phyloP scores from a whole-genome alignment of 2,329 filamentous ascomycete species.

The Pyrenophora teres region DNA sequence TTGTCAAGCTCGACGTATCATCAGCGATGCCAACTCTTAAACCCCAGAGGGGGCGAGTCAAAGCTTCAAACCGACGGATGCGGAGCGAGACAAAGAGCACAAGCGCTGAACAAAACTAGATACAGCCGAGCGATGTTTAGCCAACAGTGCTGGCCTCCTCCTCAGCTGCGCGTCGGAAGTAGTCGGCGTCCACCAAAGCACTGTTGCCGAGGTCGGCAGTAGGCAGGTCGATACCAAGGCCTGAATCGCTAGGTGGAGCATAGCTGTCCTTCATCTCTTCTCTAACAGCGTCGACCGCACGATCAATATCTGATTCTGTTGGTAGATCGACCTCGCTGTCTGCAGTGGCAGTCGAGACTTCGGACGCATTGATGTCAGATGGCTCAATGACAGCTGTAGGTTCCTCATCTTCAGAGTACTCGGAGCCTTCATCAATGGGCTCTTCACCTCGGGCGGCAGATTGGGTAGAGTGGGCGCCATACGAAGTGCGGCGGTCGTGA shows the following conservation, averaged over 20 bases:
- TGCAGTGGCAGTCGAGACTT: conserved; percentile 28
- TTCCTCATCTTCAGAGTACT: conserved; percentile 39
- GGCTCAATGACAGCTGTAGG: conserved; percentile 31
- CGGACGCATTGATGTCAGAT: conserved; percentile 33
- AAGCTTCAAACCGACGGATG: conserved; percentile 13
- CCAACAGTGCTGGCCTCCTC: conserved; percentile 47
- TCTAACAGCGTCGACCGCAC: conserved; percentile 37
- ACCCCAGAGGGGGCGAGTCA: conserved; percentile 12
- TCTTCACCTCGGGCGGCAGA: conserved; percentile 39
- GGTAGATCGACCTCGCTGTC: conserved; percentile 30
- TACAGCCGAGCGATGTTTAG: conserved; percentile 5
- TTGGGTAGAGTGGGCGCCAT: conserved; percentile 45
- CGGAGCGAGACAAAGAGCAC: conserved; percentile 5
- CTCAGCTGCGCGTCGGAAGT: conserved; percentile 44
- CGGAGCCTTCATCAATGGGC: conserved; percentile 38
- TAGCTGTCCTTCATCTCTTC: conserved; percentile 37
- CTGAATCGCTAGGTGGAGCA: conserved; percentile 41
- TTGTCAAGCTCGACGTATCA: conserved; percentile 5
- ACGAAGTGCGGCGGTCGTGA: conserved; percentile 50
- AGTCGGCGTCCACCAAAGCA: conserved; percentile 39
- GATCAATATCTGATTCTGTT: conserved; percentile 40
- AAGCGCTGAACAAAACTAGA: neutral
- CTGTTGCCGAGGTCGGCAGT: conserved; percentile 34
- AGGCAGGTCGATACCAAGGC: conserved; percentile 45
- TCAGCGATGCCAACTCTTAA: conserved; percentile 17